Base-by-base conservation (phyloP, 441 rosid genomes). In the Dalechampia spathulata region DNA sequence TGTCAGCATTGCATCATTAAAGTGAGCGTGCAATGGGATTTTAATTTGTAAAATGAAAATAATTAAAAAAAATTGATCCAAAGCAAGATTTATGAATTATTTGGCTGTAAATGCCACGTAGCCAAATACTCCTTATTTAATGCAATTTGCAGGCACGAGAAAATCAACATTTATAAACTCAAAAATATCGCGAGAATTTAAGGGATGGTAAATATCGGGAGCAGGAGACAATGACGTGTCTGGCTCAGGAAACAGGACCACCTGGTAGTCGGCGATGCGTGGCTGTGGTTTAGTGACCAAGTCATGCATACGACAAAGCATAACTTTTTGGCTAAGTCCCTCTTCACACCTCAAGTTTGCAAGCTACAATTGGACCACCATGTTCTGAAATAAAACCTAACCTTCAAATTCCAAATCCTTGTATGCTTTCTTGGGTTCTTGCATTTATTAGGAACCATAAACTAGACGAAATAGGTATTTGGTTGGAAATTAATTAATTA, bases 241-340 rank as follows among this genome's bases (percentile, higher is more conserved):
- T 32, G 54, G 43, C 9, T 43, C 54, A 38, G 62, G 66, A 62
- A 70, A 38, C 1, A 49, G 69, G 64, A 61, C 77, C 78, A 58
- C 61, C 11, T 13, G 30, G 39, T 21, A 50, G 75, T 65, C 64
- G 63, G 72, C 57, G 67, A 19, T 43, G 45, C 34, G 17, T 30
- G 12, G 38, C 16, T 20, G 60, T 57, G 57, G 44, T 13, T 16
- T 6, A 17, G 51, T 10, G 72, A 58, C 70, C 57, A 36, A 47
- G 73, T 58, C 57, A 21, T 55, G 27, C 11, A 56, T 39, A 32
- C 54, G 15, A 66, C 80, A 55, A 79, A 79, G 49, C 41, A 25
- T 15, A 1, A 40, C 77, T 73, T 75, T 75, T 56, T 70, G 58
- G 17, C 0, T 7, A 11, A 15, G n/a, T 51, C 27, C 30, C 41